phyloP scores from a whole-genome alignment of 1,284 basidiomycete species.

The Pseudomicrostroma phylloplanum region DNA sequence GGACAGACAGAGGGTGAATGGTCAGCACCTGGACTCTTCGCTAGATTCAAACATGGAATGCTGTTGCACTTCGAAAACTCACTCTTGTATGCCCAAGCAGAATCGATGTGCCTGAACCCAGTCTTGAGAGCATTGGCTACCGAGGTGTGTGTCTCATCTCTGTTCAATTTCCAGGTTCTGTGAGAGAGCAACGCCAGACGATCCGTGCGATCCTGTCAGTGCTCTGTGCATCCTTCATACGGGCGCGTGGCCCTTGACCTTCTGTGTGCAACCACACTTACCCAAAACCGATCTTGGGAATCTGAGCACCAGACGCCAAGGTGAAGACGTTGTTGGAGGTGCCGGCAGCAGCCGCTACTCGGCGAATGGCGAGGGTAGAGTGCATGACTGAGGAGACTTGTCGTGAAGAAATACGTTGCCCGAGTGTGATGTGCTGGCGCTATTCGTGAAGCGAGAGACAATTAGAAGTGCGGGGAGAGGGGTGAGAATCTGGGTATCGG shows the following conservation, averaged over 20 bases:
- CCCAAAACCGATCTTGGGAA: slow-evolving; percentile 38
- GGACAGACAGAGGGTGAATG: not conserved
- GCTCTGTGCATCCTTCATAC: not conserved
- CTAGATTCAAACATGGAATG: too few species aligned
- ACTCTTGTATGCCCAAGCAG: slow-evolving; percentile 52
- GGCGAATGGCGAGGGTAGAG: slow-evolving; percentile 26
- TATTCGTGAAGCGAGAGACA: too few species aligned
- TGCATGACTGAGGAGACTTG: slow-evolving; percentile 18
- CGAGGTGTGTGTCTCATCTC: slow-evolving; percentile 54
- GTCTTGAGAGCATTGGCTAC: slow-evolving; percentile 51
- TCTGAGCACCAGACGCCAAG: slow-evolving; percentile 38
- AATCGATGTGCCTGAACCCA: slow-evolving; percentile 40
- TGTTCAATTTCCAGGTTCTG: slow-evolving; percentile 37
- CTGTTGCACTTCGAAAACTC: not conserved
- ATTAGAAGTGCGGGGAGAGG: too few species aligned
- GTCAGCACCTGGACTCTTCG: too few species aligned
- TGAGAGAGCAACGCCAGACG: too few species aligned
- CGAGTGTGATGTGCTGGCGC: too few species aligned
- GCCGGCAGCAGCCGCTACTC: slow-evolving; percentile 29
- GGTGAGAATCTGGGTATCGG: too few species aligned
- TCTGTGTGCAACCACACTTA: not conserved
- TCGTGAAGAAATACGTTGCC: too few species aligned
- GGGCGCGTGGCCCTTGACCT: not conserved
- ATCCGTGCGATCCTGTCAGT: too few species aligned
- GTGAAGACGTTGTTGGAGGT: slow-evolving; percentile 17